Percentiles rank a stretch among this genome's conserved stretches.
Evolutionary conservation across 306 rosid species (phyloP).

Genomic region (Luffa aegyptiaca): DNA sequence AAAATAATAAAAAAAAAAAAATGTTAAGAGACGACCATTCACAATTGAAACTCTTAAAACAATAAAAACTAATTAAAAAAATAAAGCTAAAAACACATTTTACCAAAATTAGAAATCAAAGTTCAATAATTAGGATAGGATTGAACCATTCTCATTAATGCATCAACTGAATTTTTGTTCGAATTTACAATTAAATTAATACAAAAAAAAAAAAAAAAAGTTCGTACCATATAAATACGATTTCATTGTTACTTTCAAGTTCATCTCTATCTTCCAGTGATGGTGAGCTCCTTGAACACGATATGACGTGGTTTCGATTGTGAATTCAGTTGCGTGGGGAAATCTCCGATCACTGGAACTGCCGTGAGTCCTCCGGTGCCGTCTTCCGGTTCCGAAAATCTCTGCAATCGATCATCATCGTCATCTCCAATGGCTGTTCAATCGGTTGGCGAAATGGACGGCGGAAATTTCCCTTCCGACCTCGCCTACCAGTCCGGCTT

Average conservation of each 20-base stretch:
- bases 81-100: too few species aligned
- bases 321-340: not conserved
- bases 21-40: too few species aligned
- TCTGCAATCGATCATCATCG: not conserved
- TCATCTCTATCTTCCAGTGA: not conserved
- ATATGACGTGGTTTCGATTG: not conserved
- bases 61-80: too few species aligned
- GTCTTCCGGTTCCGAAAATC: not conserved
- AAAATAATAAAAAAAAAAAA: too few species aligned
- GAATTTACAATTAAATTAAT: too few species aligned
- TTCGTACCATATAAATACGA: not conserved
- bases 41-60: too few species aligned
- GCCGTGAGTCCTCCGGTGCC: not conserved
- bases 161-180: too few species aligned
- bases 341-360: not conserved
- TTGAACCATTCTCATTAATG: too few species aligned
- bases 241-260: not conserved
- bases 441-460: slow-evolving; percentile 10
- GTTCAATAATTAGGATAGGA: too few species aligned
- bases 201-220: not conserved
- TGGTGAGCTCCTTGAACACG: not conserved
- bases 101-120: too few species aligned
- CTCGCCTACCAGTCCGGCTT: slow-evolving; percentile 55
- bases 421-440: slow-evolving; percentile 11
- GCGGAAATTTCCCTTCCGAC: slow-evolving; percentile 12